These are phyloP conservation scores for Neurospora pannonica DNA, from an alignment of 495 filamentous ascomycete species.

Conservation along the genomic window DNA sequence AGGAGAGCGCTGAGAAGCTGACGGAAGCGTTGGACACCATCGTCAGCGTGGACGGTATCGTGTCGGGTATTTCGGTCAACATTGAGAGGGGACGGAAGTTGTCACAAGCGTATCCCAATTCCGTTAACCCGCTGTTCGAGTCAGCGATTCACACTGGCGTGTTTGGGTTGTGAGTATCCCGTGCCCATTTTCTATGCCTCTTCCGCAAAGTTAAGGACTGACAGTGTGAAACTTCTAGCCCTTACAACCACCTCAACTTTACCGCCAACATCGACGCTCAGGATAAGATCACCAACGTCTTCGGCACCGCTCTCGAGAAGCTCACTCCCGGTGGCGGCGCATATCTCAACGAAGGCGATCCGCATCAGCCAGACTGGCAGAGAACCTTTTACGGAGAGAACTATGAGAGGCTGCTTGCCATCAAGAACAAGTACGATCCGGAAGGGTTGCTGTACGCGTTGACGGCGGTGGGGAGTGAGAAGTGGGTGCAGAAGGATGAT, in stretches of 20 bases:
- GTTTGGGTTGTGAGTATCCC: not conserved
- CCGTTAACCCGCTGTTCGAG: not conserved
- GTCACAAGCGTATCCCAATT: not conserved
- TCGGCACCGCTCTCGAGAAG: slow-evolving; percentile 7
- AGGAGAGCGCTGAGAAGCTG: not conserved
- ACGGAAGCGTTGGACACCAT: not conserved
- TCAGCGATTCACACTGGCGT: not conserved
- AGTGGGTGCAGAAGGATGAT: slow-evolving; percentile 36
- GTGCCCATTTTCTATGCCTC: too few species aligned
- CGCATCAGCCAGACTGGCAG: slow-evolving; percentile 51
- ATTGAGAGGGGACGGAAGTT: not conserved
- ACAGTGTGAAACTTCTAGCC: not conserved
- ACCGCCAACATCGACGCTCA: not conserved
- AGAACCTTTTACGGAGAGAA: slow-evolving; percentile 47
- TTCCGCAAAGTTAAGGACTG: too few species aligned
- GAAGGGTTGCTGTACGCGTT: slow-evolving; percentile 44
- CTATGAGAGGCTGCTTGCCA: slow-evolving; percentile 37
- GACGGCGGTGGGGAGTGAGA: slow-evolving; percentile 45
- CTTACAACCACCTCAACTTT: not conserved
- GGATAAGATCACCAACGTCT: slow-evolving; percentile 7
- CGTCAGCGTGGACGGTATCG: not conserved
- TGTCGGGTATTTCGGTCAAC: not conserved
- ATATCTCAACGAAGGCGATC: slow-evolving; percentile 44
- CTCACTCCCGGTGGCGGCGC: slow-evolving; percentile 30
- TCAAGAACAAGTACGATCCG: slow-evolving; percentile 50